These are phyloP conservation scores for Coemansia sp. DNA, from an alignment of 192 early-diverging fungal species.

Conservation along the genomic window DNA sequence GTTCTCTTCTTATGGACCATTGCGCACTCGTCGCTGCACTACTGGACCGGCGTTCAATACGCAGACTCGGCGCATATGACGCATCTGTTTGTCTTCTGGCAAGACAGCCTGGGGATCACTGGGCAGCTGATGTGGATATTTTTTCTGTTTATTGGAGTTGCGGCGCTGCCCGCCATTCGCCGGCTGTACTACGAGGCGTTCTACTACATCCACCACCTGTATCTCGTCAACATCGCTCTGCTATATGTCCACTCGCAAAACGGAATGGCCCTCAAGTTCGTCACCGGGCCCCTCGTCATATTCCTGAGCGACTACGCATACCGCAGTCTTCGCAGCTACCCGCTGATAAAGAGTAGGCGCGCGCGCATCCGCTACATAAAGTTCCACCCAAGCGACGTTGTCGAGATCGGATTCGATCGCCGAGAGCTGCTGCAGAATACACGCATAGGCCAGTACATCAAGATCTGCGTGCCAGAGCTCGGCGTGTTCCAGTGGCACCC, in stretches of 20 bases:
- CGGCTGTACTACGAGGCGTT: conserved; percentile 71
- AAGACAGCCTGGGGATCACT: conserved; percentile 57
- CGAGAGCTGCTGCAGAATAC: conserved; percentile 55
- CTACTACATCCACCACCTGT: conserved; percentile 81
- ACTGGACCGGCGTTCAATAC: conserved; percentile 42
- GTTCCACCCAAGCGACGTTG: conserved; percentile 68
- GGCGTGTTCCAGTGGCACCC: conserved; percentile 79
- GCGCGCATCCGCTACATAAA: conserved; percentile 66
- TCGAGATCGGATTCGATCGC: conserved; percentile 71
- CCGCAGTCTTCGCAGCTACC: conserved; percentile 57
- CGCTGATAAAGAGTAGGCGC: conserved; percentile 36
- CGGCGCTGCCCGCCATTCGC: conserved; percentile 58
- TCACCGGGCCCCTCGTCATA: conserved; percentile 51
- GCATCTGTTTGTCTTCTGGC: conserved; percentile 38
- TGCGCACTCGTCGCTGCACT: conserved; percentile 58
- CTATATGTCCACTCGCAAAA: conserved; percentile 70
- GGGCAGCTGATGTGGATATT: conserved; percentile 72
- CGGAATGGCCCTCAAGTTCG: conserved; percentile 52
- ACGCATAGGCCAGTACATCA: conserved; percentile 70
- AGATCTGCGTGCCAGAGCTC: conserved; percentile 70
- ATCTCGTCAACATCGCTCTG: conserved; percentile 65
- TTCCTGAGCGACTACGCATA: conserved; percentile 60
- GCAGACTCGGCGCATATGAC: conserved; percentile 26
- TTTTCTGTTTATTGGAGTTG: conserved; percentile 61
- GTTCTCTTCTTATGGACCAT: conserved; percentile 64